Conservation (phyloP, 768 basidiomycete species). For the Boletus rubescentipes region DNA sequence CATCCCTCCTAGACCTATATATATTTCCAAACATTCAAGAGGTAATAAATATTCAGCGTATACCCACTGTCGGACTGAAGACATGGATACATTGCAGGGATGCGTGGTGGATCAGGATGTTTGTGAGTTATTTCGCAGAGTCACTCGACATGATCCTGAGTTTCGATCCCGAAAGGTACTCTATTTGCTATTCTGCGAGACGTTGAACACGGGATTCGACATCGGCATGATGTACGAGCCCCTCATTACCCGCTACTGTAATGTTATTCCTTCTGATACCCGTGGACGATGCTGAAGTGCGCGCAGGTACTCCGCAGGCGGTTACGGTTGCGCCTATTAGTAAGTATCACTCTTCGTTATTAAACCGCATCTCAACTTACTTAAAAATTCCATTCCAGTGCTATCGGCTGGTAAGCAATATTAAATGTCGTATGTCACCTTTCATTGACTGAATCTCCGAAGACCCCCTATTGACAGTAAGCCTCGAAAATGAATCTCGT, state of each 20-base stretch:
- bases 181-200: conserved; percentile 47
- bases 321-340: conserved; percentile 1
- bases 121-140: conserved; percentile 34
- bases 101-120: conserved; percentile 44
- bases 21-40: conserved; percentile 44
- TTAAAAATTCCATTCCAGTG: conserved; percentile 4
- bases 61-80: not conserved
- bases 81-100: conserved; percentile 34
- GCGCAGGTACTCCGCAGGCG: conserved; percentile 23
- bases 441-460: not conserved
- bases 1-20: conserved; percentile 37
- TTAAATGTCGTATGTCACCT: not conserved
- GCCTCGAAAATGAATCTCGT: not conserved
- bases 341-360: not conserved
- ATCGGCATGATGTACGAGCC: conserved; percentile 48
- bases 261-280: not conserved
- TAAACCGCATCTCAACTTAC: conserved; percentile 22
- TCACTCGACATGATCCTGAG: not conserved
- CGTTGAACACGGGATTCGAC: conserved; percentile 47
- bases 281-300: conserved; percentile 14
- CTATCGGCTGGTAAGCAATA: conserved; percentile 12
- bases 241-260: conserved; percentile 48
- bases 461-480: conserved; percentile 50
- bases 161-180: conserved; percentile 33
- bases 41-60: conserved; percentile 22